Percentiles rank a stretch among this genome's conserved stretches.
Conservation (phyloP, 2,329 filamentous ascomycete species). For the Thyridium curvatum region DNA sequence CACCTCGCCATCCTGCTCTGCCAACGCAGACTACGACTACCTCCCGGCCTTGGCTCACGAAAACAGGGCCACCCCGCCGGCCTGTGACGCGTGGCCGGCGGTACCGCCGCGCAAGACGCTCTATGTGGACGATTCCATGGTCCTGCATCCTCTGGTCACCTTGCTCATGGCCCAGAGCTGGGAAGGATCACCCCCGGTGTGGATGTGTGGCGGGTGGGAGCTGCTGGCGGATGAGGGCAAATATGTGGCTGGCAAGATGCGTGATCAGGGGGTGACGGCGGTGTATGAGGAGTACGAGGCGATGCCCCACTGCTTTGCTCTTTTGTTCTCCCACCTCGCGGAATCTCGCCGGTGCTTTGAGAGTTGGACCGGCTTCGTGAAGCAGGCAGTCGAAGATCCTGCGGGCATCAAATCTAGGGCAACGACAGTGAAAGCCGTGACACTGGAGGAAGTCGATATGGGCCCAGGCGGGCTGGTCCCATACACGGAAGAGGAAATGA, state of each 20-base stretch:
- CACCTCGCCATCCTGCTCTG: conserved; percentile 48
- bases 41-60: conserved; percentile 29
- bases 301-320: conserved; percentile 72
- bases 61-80: conserved; percentile 22
- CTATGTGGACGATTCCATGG: conserved; percentile 47
- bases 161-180: conserved; percentile 54
- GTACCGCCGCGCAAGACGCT: conserved; percentile 45
- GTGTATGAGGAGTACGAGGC: conserved; percentile 69
- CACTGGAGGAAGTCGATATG: conserved; percentile 39
- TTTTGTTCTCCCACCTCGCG: conserved; percentile 42
- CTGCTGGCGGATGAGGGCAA: conserved; percentile 62
- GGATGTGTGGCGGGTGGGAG: conserved; percentile 65
- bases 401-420: conserved; percentile 27
- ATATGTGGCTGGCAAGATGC: conserved; percentile 51
- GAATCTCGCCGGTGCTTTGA: conserved; percentile 45
- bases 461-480: conserved; percentile 34
- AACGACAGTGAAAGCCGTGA: conserved; percentile 41
- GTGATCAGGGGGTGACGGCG: conserved; percentile 51
- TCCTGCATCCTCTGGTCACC: conserved; percentile 62
- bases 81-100: conserved; percentile 53
- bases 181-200: conserved; percentile 58
- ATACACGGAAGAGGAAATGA: conserved; percentile 36
- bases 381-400: conserved; percentile 12
- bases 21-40: conserved; percentile 55
- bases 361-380: conserved; percentile 52